Percentiles rank a stretch among this genome's conserved stretches.
Conservation (phyloP, 176 grass and related monocot genomes). For the Oryza glaberrima region DNA sequence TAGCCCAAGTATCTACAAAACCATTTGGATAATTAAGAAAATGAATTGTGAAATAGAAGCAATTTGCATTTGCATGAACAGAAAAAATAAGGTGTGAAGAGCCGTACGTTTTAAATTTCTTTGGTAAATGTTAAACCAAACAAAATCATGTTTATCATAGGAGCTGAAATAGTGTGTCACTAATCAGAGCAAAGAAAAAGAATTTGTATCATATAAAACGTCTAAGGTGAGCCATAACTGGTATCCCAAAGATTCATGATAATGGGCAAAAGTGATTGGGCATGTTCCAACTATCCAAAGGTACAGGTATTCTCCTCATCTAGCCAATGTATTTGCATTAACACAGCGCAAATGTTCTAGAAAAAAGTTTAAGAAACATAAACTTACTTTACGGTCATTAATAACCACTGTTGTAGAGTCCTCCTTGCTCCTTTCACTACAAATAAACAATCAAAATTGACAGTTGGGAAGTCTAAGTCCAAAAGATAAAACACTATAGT, state of each 20-base stretch:
- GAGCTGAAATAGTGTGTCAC: neutral
- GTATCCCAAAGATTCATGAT: neutral
- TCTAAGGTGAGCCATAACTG: neutral
- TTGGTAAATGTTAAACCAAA: conserved; percentile 4
- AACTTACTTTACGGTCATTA: conserved; percentile 63
- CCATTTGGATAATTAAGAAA: neutral
- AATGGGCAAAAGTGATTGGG: neutral
- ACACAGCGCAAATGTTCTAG: conserved; percentile 3
- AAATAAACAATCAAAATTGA: conserved; percentile 1
- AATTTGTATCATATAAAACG: neutral
- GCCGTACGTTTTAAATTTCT: neutral
- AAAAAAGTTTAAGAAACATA: conserved; percentile 17
- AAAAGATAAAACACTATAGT: conserved; percentile 9
- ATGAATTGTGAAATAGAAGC: conserved; percentile 21
- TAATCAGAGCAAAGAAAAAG: conserved; percentile 1
- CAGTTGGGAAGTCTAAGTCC: neutral
- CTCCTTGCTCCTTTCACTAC: conserved; percentile 54
- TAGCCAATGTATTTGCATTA: conserved; percentile 4
- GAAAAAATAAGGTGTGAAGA: neutral
- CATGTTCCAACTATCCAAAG: conserved; percentile 22
- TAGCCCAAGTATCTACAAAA: neutral
- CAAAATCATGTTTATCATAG: neutral
- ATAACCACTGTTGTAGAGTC: conserved; percentile 44
- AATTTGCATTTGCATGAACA: neutral
- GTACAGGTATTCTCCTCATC: conserved; percentile 19